Percentiles rank a stretch among this genome's conserved stretches.
Evolutionary conservation across 139 green algal species (phyloP).

Genomic region (Zygnema cylindricum): DNA sequence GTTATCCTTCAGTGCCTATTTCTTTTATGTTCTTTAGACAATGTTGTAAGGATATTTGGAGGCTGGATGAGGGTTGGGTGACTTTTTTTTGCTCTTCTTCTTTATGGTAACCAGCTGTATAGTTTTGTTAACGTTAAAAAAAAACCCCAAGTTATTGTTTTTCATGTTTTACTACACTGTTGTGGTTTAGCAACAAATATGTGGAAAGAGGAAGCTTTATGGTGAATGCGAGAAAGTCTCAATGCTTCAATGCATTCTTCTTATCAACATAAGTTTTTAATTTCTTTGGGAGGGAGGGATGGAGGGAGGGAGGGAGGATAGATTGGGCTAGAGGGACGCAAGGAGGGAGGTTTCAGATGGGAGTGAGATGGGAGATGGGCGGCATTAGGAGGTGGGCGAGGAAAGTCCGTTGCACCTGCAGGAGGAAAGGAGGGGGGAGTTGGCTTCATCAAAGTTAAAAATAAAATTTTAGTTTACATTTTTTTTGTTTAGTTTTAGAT

Average conservation of each 20-base stretch:
- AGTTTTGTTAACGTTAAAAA: background rate
- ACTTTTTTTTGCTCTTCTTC: background rate
- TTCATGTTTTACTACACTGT: background rate
- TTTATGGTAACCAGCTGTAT: background rate
- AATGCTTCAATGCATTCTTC: background rate
- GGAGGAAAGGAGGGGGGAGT: no score
- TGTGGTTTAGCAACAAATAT: background rate
- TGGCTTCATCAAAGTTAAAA: no score
- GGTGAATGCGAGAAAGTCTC: slow-evolving; percentile 1
- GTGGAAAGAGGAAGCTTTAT: background rate
- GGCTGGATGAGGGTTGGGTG: background rate
- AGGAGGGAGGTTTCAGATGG: no score
- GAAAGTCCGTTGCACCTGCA: no score
- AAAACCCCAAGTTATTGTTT: background rate
- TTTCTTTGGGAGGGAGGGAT: no score
- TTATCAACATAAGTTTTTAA: background rate
- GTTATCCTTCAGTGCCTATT: no score
- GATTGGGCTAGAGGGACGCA: no score
- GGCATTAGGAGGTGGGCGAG: no score
- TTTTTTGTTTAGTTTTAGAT: no score
- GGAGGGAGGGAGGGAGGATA: no score
- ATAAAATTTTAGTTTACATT: no score
- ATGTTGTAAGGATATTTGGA: background rate
- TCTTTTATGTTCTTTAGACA: background rate
- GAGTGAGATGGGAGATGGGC: no score